Evolutionary conservation across 257 asterid genomes (phyloP), one percentile per base, ranked within the genome.

Genomic region (Craterostigma plantagineum): DNA sequence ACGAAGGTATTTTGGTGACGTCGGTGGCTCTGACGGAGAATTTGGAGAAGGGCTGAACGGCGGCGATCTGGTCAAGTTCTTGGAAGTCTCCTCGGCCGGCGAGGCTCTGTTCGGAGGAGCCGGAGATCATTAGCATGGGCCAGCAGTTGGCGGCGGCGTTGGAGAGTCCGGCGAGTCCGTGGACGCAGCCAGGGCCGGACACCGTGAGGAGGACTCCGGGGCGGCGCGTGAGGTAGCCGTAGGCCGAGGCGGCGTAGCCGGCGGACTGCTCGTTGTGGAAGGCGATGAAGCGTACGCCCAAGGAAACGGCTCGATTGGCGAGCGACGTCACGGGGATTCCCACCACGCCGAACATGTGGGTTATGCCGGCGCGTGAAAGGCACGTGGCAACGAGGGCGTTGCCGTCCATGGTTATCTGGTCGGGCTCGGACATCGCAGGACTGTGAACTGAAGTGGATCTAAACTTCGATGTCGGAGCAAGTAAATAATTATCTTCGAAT

Each of bases 241-340:
- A 81, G n/a, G 92, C 81, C n/a, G 94, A 81, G 51, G 96, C 96
- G 12, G 96, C 96, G 50, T 85, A 85, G 0, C 96, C 96, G 10
- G 96, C 96, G 0, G 94, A 85, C 49, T 85, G 94, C 65, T 85
- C 96, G 71, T 85, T 85, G 62, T 85, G 96, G 58, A 85, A 85
- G 41, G 96, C 91, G 55, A 85, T 66, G 64, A 85, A 85, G 34
- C 96, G 76, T 57, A 73, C 59, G n/a, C 94, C 94, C 12, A 61
- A 65, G 10, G 86, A 65, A 0, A 81, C 80, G 18, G 92, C 78
- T 36, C 79, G 73, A 56, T 60, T 77, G 33, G 96, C 96, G 15
- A 85, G 73, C 1, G 91, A 72, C 10, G 96, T 85, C 0, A 85
- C 92, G 2, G 94, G 96, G 16, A 85, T 85, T 0, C 96, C 94